Evolutionary conservation across 371 early-diverging fungal species (phyloP).

Genomic region (Mucor piriformis): DNA sequence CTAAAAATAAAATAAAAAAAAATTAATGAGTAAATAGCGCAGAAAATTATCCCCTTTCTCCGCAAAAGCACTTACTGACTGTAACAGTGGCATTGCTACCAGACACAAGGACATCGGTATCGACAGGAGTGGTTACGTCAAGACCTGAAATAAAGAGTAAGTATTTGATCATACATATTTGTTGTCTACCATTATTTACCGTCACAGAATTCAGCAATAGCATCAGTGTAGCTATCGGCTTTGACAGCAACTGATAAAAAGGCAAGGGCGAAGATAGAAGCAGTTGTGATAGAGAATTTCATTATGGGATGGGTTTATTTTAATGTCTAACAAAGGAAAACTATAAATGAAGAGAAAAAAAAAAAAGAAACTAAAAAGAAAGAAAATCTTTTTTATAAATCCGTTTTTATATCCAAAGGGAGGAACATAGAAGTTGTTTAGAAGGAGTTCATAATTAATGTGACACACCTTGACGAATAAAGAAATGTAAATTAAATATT

Average conservation of each 20-base stretch:
- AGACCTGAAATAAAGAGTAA: slow-evolving; percentile 26
- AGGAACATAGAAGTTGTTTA: neutral
- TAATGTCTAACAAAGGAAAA: neutral
- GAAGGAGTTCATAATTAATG: slow-evolving; percentile 19
- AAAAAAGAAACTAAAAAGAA: slow-evolving; percentile 4
- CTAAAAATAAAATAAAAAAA: slow-evolving; percentile 15
- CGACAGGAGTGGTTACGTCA: slow-evolving; percentile 21
- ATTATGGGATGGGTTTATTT: slow-evolving; percentile 19
- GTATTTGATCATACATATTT: neutral
- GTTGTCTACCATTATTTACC: slow-evolving; percentile 23
- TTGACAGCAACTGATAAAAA: slow-evolving; percentile 24
- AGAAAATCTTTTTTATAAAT: slow-evolving; percentile 8
- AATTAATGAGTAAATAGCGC: slow-evolving; percentile 1
- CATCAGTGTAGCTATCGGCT: slow-evolving; percentile 45
- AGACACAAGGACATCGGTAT: slow-evolving; percentile 18
- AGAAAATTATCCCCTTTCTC: neutral
- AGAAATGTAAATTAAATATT: slow-evolving; percentile 6
- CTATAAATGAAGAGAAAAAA: slow-evolving; percentile 6
- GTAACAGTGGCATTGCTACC: slow-evolving; percentile 29
- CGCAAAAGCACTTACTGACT: slow-evolving; percentile 31
- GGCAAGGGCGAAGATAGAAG: slow-evolving; percentile 33
- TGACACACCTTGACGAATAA: slow-evolving; percentile 6
- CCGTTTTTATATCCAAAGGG: neutral
- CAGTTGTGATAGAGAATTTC: slow-evolving; percentile 50
- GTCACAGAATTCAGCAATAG: slow-evolving; percentile 41